A percentile compares a stretch with the other conserved stretches of the same genome.
Conservation (phyloP, 306 rosid species). For the Neltuma alba region DNA sequence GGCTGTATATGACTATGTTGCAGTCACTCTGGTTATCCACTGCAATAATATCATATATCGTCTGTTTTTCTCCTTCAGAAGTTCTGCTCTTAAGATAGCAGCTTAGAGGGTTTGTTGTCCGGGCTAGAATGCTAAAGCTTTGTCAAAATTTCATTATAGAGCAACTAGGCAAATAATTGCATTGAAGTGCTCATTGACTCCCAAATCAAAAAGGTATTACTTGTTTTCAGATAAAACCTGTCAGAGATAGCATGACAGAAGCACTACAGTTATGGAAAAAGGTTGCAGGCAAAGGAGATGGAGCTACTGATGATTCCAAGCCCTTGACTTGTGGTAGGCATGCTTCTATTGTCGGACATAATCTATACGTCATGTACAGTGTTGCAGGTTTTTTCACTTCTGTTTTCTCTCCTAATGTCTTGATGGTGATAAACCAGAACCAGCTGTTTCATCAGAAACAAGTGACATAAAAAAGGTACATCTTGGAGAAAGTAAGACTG, state of each 20-base stretch:
- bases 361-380: slow-evolving; percentile 8
- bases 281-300: slow-evolving; percentile 76
- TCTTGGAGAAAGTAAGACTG: slow-evolving; percentile 49
- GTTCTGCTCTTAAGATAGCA: slow-evolving; percentile 14
- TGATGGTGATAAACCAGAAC: slow-evolving; percentile 56
- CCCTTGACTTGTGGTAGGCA: slow-evolving; percentile 54
- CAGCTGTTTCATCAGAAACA: slow-evolving; percentile 50
- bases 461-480: slow-evolving; percentile 49
- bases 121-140: slow-evolving; percentile 14
- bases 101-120: slow-evolving; percentile 14
- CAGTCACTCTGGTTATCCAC: slow-evolving; percentile 16
- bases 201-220: background rate
- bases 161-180: slow-evolving; percentile 25
- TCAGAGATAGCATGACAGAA: slow-evolving; percentile 89
- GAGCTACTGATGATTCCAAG: slow-evolving; percentile 59
- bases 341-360: slow-evolving; percentile 31
- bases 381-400: slow-evolving; percentile 34
- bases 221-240: slow-evolving; percentile 86
- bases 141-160: slow-evolving; percentile 18
- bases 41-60: slow-evolving; percentile 1
- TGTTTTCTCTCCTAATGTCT: slow-evolving; percentile 25
- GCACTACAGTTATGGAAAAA: slow-evolving; percentile 92
- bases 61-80: slow-evolving; percentile 1
- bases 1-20: slow-evolving; percentile 1
- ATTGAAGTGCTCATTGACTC: slow-evolving; percentile 22